phyloP scores from a whole-genome alignment of 257 asterid genomes.

The Ligustrum vulgare region DNA sequence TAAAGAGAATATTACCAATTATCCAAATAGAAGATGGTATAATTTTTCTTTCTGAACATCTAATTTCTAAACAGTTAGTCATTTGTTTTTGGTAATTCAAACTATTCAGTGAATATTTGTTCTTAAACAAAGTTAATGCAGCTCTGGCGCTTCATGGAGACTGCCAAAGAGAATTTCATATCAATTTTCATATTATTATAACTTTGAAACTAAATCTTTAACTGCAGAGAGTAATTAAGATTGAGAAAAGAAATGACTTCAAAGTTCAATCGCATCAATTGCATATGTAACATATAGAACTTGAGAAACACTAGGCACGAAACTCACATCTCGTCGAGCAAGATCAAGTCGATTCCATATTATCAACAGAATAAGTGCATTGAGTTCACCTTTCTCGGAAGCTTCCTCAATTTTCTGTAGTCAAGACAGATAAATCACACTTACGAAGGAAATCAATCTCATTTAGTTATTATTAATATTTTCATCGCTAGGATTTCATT shows the following conservation, averaged over 20 bases:
- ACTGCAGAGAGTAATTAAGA: no score
- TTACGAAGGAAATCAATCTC: slow-evolving; percentile 5
- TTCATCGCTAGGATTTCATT: neutral
- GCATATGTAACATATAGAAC: no score
- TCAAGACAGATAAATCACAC: slow-evolving; percentile 16
- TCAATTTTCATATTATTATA: neutral
- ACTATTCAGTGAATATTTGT: neutral
- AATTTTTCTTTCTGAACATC: neutral
- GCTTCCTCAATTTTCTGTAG: slow-evolving; percentile 95
- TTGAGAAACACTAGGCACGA: no score
- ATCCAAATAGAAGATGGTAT: neutral
- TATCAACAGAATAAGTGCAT: slow-evolving; percentile 79
- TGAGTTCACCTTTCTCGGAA: slow-evolving; percentile 90
- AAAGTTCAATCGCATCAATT: no score
- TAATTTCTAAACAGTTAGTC: neutral
- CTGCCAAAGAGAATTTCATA: neutral
- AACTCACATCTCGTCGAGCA: slow-evolving; percentile 92
- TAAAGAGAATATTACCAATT: neutral
- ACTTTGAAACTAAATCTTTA: no score
- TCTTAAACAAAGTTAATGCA: neutral
- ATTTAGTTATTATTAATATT: neutral
- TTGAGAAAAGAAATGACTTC: no score
- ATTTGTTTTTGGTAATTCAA: neutral
- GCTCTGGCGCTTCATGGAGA: neutral
- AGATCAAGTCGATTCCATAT: slow-evolving; percentile 96